Conservation (phyloP, 176 grass and related monocot species). For the Chrysopogon serrulatus region DNA sequence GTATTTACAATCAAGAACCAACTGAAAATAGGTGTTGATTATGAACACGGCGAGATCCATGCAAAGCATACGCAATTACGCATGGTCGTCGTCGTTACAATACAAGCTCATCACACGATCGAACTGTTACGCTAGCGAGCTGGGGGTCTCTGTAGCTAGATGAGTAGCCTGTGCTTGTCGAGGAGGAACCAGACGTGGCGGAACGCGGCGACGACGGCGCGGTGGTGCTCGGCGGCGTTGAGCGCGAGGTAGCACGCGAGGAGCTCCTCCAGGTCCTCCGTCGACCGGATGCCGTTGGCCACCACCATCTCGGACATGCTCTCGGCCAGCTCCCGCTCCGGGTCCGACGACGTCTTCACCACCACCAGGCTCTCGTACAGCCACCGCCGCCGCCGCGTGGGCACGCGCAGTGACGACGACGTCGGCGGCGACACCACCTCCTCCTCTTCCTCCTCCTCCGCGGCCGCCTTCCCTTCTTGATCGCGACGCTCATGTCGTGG, state of each 20-base stretch:
- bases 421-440: background rate
- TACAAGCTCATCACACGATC: background rate
- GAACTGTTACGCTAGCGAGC: background rate
- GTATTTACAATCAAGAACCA: background rate
- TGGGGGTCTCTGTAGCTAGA: background rate
- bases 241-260: conserved; percentile 84
- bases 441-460: background rate
- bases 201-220: conserved; percentile 52
- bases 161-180: conserved; percentile 9
- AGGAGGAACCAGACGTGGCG: conserved; percentile 49
- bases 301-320: conserved; percentile 90
- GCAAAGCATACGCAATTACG: background rate
- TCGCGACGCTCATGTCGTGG: background rate
- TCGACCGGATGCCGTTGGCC: conserved; percentile 46
- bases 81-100: background rate
- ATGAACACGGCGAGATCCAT: background rate
- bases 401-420: background rate
- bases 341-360: conserved; percentile 72
- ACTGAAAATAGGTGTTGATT: background rate
- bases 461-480: background rate
- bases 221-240: conserved; percentile 84
- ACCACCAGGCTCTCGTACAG: conserved; percentile 69
- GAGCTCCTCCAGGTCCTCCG: conserved; percentile 77
- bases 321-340: conserved; percentile 69
- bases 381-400: conserved; percentile 41